Conservation (phyloP, 2,329 filamentous ascomycete genomes). For the Ophiostoma australiae region DNA sequence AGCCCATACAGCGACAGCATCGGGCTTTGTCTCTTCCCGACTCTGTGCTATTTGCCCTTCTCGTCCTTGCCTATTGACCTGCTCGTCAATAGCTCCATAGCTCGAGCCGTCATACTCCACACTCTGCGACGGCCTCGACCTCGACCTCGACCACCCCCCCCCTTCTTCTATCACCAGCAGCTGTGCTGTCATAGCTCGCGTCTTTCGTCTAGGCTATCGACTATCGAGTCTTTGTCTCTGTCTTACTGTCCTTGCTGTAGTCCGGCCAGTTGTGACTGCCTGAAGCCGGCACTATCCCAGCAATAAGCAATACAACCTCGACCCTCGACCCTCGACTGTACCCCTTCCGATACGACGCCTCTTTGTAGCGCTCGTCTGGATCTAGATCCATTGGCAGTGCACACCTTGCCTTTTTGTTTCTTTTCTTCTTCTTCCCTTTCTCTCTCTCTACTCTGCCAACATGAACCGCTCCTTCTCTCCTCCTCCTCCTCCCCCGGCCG, state of each 20-base stretch:
- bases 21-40: neutral
- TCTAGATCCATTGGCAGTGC: neutral
- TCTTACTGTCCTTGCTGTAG: neutral
- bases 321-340: neutral
- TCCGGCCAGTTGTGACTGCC: neutral
- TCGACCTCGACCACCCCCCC: neutral
- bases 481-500: conserved; percentile 21
- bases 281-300: neutral
- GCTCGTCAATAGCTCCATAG: neutral
- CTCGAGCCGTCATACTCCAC: neutral
- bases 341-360: conserved; percentile 13
- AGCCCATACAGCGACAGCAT: neutral
- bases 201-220: neutral
- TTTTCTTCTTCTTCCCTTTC: neutral
- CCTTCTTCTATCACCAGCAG: neutral
- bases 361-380: neutral
- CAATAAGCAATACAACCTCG: neutral
- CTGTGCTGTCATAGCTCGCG: neutral
- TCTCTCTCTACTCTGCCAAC: neutral
- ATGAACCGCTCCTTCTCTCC: conserved; percentile 19
- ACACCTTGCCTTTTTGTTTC: neutral
- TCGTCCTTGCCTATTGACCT: neutral
- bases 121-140: neutral
- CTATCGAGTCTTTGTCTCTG: neutral
- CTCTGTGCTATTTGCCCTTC: neutral